These are phyloP conservation scores for Dictyostelium brefeldianum DNA, from an alignment of 78 protist species.

Conservation along the genomic window DNA sequence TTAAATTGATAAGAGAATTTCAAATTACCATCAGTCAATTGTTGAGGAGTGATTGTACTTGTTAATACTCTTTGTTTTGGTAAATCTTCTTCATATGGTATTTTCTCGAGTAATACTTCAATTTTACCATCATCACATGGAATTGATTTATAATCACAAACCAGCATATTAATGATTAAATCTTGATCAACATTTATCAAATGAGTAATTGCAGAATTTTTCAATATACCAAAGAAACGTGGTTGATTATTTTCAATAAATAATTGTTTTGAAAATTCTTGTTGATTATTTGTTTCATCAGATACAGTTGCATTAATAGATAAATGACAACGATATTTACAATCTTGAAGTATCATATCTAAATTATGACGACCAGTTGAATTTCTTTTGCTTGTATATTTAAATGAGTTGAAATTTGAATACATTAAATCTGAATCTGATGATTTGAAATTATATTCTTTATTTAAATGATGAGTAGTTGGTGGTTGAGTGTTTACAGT, in stretches of 20 bases:
- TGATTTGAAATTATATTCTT: neutral
- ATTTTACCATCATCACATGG: constrained; percentile 1
- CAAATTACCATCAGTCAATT: neutral
- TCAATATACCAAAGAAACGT: constrained; percentile 15
- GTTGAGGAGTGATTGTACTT: neutral
- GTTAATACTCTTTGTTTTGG: neutral
- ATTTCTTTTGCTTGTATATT: neutral
- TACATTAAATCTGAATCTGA: neutral
- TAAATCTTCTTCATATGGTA: constrained; percentile 52
- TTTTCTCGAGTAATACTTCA: neutral
- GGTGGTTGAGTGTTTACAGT: neutral
- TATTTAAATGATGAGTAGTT: neutral
- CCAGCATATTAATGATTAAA: neutral
- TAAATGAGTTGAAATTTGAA: neutral
- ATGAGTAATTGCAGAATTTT: neutral
- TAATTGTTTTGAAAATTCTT: neutral
- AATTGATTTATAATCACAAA: neutral
- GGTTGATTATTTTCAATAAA: neutral
- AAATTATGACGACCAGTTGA: constrained; percentile 32
- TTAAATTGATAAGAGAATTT: constrained; percentile 9
- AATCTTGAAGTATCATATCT: constrained; percentile 9
- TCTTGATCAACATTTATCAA: constrained; percentile 23
- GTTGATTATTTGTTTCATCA: constrained; percentile 20
- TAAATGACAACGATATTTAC: neutral
- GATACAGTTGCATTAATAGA: neutral